These are phyloP conservation scores for Porphyrellus cyaneotinctus DNA, from an alignment of 768 basidiomycete species.

Conservation along the genomic window DNA sequence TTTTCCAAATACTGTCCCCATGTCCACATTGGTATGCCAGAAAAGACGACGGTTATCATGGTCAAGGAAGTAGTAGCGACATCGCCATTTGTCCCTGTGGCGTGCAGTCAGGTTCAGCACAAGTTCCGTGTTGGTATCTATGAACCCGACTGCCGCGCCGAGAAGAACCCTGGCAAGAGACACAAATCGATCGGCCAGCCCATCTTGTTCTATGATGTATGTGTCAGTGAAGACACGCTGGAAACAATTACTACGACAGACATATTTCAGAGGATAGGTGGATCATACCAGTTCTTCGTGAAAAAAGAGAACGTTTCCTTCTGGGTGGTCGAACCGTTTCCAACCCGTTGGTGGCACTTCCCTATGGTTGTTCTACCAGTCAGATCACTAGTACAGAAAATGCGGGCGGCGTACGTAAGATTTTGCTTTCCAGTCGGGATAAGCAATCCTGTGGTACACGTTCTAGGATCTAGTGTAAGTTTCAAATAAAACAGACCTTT, in stretches of 20 bases:
- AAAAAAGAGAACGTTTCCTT: neutral
- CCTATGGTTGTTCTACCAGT: neutral
- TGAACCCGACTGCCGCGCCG: neutral
- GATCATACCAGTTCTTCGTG: neutral
- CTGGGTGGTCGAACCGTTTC: neutral
- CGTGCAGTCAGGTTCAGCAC: neutral
- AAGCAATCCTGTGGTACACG: neutral
- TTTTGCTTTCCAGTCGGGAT: neutral
- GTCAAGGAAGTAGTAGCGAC: neutral
- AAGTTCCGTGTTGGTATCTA: neutral
- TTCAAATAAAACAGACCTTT: neutral
- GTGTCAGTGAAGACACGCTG: neutral
- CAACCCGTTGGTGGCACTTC: neutral
- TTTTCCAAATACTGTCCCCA: neutral
- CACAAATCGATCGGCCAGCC: neutral
- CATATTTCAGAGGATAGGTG: neutral
- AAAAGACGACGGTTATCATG: neutral
- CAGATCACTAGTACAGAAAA: too few relatives aligned
- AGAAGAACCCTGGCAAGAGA: neutral
- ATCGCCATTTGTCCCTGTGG: neutral
- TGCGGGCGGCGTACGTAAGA: neutral
- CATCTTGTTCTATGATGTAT: neutral
- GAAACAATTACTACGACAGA: neutral
- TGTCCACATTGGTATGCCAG: neutral
- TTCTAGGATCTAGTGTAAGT: neutral